phyloP scores from a whole-genome alignment of 2,329 filamentous ascomycete species.

The Monilinia laxa region DNA sequence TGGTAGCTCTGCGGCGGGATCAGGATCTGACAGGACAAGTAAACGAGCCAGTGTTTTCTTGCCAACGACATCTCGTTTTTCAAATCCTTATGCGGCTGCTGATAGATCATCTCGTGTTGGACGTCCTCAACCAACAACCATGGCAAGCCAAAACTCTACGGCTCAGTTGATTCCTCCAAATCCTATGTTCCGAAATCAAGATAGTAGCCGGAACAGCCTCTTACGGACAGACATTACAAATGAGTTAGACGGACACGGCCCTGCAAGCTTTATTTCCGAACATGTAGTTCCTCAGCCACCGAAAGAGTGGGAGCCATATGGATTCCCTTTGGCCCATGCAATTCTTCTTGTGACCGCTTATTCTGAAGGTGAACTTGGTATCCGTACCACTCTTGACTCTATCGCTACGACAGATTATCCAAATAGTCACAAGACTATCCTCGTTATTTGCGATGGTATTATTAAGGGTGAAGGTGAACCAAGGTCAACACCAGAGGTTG shows the following conservation, averaged over 20 bases:
- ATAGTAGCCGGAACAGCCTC: slow-evolving; percentile 65
- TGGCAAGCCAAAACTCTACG: slow-evolving; percentile 81
- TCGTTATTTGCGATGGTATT: slow-evolving; percentile 95
- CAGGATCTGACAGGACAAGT: slow-evolving; percentile 65
- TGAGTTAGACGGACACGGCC: slow-evolving; percentile 70
- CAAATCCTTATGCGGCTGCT: slow-evolving; percentile 73
- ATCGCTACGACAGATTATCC: slow-evolving; percentile 97
- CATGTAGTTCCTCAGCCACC: slow-evolving; percentile 94
- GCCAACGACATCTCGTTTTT: slow-evolving; percentile 92
- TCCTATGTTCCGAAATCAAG: slow-evolving; percentile 68
- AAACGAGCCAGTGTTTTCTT: slow-evolving; percentile 84
- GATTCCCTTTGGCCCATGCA: slow-evolving; percentile 87
- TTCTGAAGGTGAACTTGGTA: slow-evolving; percentile 89
- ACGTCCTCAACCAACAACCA: slow-evolving; percentile 72
- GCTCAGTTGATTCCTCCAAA: slow-evolving; percentile 69
- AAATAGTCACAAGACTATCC: slow-evolving; percentile 96
- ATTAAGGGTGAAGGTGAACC: slow-evolving; percentile 94
- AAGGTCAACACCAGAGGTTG: slow-evolving; percentile 84
- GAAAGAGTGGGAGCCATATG: slow-evolving; percentile 95
- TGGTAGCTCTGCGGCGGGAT: slow-evolving; percentile 65
- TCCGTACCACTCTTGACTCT: slow-evolving; percentile 92
- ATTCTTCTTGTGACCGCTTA: slow-evolving; percentile 96
- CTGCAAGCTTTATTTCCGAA: slow-evolving; percentile 94
- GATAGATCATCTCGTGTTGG: slow-evolving; percentile 56
- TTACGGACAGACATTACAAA: slow-evolving; percentile 58